phyloP scores from a whole-genome alignment of 2,329 filamentous ascomycete genomes.

The Microthyrium microscopicum region DNA sequence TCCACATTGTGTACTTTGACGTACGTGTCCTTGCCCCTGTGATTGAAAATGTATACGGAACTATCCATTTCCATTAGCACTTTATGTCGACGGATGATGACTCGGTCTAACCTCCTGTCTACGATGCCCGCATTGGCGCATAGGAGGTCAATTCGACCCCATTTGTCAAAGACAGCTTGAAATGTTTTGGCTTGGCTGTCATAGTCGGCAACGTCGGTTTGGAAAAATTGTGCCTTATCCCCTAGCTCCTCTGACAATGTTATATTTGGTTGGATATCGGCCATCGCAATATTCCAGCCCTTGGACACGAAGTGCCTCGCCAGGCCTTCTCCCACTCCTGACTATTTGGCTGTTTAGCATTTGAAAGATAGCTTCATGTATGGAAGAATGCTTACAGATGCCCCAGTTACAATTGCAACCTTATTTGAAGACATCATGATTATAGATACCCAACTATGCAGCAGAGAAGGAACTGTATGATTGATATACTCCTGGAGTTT shows the following conservation, averaged over 20 bases:
- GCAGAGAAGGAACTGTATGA: too few relatives aligned
- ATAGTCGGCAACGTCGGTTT: constrained; percentile 31
- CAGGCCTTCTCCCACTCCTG: constrained; percentile 15
- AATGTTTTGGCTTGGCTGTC: constrained; percentile 28
- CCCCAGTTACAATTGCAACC: constrained; percentile 17
- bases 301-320: constrained; percentile 11
- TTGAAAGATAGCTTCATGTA: constrained; percentile 5
- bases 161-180: constrained; percentile 24
- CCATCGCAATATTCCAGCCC: constrained; percentile 17
- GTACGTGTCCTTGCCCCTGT: constrained; percentile 12
- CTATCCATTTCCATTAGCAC: constrained; percentile 5
- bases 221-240: constrained; percentile 21
- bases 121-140: constrained; percentile 35
- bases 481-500: too few relatives aligned
- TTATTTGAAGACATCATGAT: too few relatives aligned
- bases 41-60: constrained; percentile 28
- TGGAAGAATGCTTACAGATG: constrained; percentile 5
- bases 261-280: constrained; percentile 14
- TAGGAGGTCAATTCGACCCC: constrained; percentile 31
- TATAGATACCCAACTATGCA: too few relatives aligned
- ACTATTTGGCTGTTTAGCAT: constrained; percentile 2
- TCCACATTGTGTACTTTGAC: neutral
- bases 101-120: constrained; percentile 17
- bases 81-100: neutral
- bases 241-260: constrained; percentile 14